These are phyloP conservation scores for Dipodascus albidus DNA, from an alignment of 805 yeast species.

Conservation along the genomic window DNA sequence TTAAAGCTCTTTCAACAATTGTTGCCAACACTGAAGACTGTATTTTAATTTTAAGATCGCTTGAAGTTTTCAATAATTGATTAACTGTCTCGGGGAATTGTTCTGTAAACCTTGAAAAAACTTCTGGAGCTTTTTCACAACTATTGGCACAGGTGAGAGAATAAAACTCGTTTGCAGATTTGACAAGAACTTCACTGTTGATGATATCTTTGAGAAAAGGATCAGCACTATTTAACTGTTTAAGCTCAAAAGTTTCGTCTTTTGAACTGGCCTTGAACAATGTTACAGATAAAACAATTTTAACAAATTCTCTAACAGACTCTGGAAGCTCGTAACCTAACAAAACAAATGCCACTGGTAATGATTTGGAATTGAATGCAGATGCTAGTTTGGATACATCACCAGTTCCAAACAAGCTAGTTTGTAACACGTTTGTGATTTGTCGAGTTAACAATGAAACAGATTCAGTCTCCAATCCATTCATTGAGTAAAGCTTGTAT, in stretches of 20 bases:
- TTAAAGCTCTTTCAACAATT: neutral
- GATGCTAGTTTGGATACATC: neutral
- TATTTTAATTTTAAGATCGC: neutral
- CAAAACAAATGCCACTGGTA: neutral
- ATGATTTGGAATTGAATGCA: neutral
- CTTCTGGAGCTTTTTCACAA: neutral
- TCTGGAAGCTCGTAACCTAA: neutral
- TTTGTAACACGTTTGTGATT: neutral
- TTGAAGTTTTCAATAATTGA: neutral
- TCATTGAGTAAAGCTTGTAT: neutral
- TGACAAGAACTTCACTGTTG: neutral
- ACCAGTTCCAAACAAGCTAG: neutral
- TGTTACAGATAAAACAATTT: neutral
- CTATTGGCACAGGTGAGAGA: neutral
- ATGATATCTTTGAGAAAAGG: neutral
- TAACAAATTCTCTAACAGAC: neutral
- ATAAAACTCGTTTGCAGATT: neutral
- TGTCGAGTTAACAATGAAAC: neutral
- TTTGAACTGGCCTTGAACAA: neutral
- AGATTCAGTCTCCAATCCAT: neutral
- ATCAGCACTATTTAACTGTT: neutral
- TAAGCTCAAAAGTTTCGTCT: neutral
- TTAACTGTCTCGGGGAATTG: neutral
- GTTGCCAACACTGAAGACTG: neutral
- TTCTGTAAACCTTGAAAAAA: neutral